Percentiles rank a stretch among this genome's conserved stretches.
Conservation (phyloP, 148 eudicot genomes). For the Heliamphora exappendiculata region DNA sequence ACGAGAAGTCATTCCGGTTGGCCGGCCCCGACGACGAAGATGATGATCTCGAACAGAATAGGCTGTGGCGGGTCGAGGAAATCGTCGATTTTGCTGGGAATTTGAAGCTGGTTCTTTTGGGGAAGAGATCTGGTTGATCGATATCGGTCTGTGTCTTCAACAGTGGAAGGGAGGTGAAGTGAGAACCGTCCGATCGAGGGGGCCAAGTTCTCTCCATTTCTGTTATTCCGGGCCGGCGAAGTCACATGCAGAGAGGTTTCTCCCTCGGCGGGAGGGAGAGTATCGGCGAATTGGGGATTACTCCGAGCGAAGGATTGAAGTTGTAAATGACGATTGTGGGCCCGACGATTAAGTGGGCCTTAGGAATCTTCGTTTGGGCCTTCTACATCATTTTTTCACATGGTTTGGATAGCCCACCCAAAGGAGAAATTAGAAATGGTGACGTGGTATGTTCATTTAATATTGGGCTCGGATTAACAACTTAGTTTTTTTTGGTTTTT, state of each 20-base stretch:
- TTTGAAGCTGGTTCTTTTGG: slow-evolving; percentile 4
- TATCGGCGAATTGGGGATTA: not conserved
- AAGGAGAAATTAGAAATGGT: no score
- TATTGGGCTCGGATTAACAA: no score
- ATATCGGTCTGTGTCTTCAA: not conserved
- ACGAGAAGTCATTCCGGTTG: slow-evolving; percentile 27
- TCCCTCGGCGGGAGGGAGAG: not conserved
- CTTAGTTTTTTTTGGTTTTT: no score
- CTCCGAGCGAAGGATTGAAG: no score
- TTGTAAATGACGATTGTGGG: no score
- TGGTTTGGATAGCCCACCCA: no score
- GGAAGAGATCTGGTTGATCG: not conserved
- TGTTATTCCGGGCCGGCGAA: not conserved
- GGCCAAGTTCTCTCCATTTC: slow-evolving; percentile 52
- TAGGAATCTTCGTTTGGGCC: no score
- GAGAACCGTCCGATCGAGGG: slow-evolving; percentile 26
- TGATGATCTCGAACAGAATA: not conserved
- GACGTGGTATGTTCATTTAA: no score
- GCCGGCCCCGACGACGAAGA: not conserved
- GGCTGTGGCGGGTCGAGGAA: slow-evolving; percentile 10
- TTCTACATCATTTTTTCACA: no score
- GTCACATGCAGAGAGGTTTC: not conserved
- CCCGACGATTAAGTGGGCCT: no score
- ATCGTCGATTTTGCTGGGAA: slow-evolving; percentile 8
- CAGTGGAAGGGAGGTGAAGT: slow-evolving; percentile 38